phyloP scores from a whole-genome alignment of 2,329 filamentous ascomycete genomes.

The Aspergillus oerlinghausenensis region DNA sequence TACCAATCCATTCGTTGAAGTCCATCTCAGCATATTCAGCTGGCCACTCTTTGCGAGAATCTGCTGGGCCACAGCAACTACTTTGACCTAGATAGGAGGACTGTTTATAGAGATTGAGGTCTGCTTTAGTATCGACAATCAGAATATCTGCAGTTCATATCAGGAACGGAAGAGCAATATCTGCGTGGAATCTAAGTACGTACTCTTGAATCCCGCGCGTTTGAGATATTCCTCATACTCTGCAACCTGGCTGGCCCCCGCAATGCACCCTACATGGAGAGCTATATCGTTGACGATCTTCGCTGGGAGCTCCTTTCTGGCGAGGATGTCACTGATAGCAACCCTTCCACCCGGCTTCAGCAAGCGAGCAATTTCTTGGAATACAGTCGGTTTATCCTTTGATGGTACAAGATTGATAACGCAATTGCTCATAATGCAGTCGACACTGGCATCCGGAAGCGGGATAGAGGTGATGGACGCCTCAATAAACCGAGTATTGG shows the following conservation, averaged over 20 bases:
- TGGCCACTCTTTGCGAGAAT: neutral
- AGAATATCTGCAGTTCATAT: conserved; percentile 32
- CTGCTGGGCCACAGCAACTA: conserved; percentile 10
- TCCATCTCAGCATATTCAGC: neutral
- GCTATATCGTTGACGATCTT: conserved; percentile 47
- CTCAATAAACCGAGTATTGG: conserved; percentile 51
- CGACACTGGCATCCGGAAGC: conserved; percentile 41
- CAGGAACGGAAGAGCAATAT: neutral
- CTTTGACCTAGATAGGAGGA: too few relatives aligned
- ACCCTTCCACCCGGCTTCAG: conserved; percentile 55
- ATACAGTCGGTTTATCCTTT: conserved; percentile 50
- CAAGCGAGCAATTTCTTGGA: conserved; percentile 55
- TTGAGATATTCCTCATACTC: conserved; percentile 52
- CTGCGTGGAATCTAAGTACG: neutral
- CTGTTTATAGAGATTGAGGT: conserved; percentile 46
- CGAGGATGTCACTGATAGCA: conserved; percentile 58
- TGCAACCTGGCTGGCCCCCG: conserved; percentile 50
- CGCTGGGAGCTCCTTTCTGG: conserved; percentile 46
- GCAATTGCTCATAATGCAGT: conserved; percentile 61
- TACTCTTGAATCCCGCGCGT: conserved; percentile 49
- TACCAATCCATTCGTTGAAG: conserved; percentile 49
- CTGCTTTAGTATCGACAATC: conserved; percentile 44
- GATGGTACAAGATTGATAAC: conserved; percentile 57
- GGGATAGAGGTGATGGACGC: conserved; percentile 49
- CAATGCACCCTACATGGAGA: conserved; percentile 58